phyloP scores from a whole-genome alignment of 768 basidiomycete genomes.

The Trametes cingulata region DNA sequence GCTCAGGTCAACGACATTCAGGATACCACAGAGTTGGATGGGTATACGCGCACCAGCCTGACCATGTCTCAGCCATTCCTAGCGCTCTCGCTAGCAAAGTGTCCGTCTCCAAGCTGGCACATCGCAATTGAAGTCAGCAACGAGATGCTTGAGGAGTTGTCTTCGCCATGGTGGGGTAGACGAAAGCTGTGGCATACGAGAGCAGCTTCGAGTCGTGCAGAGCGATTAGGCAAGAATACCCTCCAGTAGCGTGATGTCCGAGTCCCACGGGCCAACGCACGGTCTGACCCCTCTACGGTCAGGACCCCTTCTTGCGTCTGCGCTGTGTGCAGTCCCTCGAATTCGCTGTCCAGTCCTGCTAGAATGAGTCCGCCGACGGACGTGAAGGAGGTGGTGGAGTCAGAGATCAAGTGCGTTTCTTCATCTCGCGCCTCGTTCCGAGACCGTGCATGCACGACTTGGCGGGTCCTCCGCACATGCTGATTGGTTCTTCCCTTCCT shows the following conservation, averaged over 20 bases:
- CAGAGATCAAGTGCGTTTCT: conserved; percentile 24
- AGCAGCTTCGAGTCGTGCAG: too few relatives aligned
- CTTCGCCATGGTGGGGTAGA: neutral
- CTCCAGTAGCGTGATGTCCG: neutral
- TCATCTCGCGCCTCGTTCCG: neutral
- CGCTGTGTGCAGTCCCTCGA: neutral
- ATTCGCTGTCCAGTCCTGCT: neutral
- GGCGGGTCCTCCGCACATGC: neutral
- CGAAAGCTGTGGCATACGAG: too few relatives aligned
- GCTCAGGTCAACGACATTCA: too few relatives aligned
- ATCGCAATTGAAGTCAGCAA: too few relatives aligned
- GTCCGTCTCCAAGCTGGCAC: too few relatives aligned
- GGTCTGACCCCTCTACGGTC: neutral
- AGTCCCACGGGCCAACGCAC: neutral
- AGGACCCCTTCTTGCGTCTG: neutral
- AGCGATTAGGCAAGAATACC: conserved; percentile 3
- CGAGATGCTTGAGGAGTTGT: too few relatives aligned
- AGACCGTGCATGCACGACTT: neutral
- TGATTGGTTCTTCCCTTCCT: neutral
- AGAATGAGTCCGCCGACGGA: conserved; percentile 26
- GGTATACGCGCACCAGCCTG: neutral
- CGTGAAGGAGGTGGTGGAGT: conserved; percentile 26
- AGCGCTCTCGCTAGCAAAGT: too few relatives aligned
- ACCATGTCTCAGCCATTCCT: too few relatives aligned
- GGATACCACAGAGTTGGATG: neutral